Percentiles rank a stretch among this genome's conserved stretches.
phyloP scores from a whole-genome alignment of 1,139 yeast genomes.

The Nakaseomyces nivariensis region DNA sequence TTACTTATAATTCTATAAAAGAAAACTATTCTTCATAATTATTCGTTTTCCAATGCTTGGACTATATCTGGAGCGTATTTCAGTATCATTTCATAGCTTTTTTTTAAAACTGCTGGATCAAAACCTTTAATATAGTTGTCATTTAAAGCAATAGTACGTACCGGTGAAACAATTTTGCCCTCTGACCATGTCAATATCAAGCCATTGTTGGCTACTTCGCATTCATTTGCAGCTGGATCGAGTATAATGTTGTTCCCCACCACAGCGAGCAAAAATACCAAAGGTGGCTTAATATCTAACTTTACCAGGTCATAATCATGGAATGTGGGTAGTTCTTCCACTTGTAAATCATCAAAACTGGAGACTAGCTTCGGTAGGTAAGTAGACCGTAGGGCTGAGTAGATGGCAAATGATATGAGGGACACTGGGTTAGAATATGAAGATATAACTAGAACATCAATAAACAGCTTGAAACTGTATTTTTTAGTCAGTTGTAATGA shows the following conservation, averaged over 20 bases:
- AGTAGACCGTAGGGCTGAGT: slow-evolving; percentile 72
- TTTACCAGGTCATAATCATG: slow-evolving; percentile 72
- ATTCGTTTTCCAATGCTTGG: slow-evolving; percentile 16
- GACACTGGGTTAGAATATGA: slow-evolving; percentile 64
- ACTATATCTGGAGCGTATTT: slow-evolving; percentile 24
- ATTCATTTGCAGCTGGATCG: slow-evolving; percentile 82
- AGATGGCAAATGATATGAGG: slow-evolving; percentile 64
- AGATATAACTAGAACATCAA: slow-evolving; percentile 73
- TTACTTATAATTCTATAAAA: neutral
- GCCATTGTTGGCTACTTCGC: slow-evolving; percentile 78
- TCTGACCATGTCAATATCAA: slow-evolving; percentile 60
- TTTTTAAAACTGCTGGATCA: slow-evolving; percentile 15
- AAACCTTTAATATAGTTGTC: slow-evolving; percentile 24
- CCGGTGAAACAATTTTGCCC: slow-evolving; percentile 54
- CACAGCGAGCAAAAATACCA: slow-evolving; percentile 64
- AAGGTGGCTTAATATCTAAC: slow-evolving; percentile 55
- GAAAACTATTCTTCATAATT: neutral
- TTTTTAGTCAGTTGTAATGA: slow-evolving; percentile 55
- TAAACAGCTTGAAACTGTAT: slow-evolving; percentile 63
- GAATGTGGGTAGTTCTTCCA: slow-evolving; percentile 83
- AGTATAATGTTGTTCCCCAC: slow-evolving; percentile 55
- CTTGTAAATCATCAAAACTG: slow-evolving; percentile 41
- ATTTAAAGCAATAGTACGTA: slow-evolving; percentile 45
- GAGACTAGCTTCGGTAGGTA: slow-evolving; percentile 65
- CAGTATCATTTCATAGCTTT: slow-evolving; percentile 20